phyloP scores from a whole-genome alignment of 1,284 basidiomycete genomes.

The Fomitopsis palustris region DNA sequence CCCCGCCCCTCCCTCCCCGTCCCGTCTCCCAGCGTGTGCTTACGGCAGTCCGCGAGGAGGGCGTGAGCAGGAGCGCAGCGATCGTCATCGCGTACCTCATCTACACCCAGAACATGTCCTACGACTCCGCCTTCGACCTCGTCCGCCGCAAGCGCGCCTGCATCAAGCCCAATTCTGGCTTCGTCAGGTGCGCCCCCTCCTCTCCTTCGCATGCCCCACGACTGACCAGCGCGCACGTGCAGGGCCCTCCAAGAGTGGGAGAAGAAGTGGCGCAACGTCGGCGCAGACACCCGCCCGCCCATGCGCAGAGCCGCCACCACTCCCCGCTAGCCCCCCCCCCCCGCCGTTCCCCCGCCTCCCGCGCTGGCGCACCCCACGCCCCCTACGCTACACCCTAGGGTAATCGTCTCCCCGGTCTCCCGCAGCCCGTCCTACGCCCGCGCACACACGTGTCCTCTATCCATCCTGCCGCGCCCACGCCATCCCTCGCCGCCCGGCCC shows the following conservation, averaged over 20 bases:
- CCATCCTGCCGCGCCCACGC: too few relatives aligned
- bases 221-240: neutral
- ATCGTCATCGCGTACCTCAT: slow-evolving; percentile 69
- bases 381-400: neutral
- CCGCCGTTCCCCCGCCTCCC: too few relatives aligned
- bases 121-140: slow-evolving; percentile 55
- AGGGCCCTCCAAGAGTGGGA: slow-evolving; percentile 26
- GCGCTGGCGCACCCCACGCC: too few relatives aligned
- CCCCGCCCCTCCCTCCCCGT: neutral
- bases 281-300: slow-evolving; percentile 10
- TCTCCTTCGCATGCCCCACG: neutral
- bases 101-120: slow-evolving; percentile 61
- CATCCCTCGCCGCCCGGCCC: too few relatives aligned
- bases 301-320: slow-evolving; percentile 20
- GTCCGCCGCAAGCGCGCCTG: slow-evolving; percentile 61
- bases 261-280: slow-evolving; percentile 17
- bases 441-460: too few relatives aligned
- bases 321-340: slow-evolving; percentile 3
- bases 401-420: neutral
- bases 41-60: slow-evolving; percentile 35
- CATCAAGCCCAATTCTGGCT: slow-evolving; percentile 66
- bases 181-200: slow-evolving; percentile 27
- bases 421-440: neutral
- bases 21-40: slow-evolving; percentile 8
- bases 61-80: slow-evolving; percentile 65